Percentiles rank a stretch among this genome's conserved stretches.
Conservation (phyloP, 768 basidiomycete genomes). For the Hirschioporus abietinus region DNA sequence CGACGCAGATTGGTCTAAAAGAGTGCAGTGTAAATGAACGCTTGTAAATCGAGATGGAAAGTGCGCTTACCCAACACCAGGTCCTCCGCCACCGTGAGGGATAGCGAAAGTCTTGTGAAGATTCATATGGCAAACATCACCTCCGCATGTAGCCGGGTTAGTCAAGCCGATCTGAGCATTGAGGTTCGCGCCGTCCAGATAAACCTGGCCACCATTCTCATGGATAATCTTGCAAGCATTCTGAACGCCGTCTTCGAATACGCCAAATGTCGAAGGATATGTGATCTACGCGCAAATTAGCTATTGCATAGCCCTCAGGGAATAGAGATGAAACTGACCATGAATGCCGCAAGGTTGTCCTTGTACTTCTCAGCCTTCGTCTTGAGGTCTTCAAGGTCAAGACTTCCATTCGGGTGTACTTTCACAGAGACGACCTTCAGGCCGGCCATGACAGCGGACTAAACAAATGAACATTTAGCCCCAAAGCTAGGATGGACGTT, state of each 20-base stretch:
- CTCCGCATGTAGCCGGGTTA: slow-evolving; percentile 90
- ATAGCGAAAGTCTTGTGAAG: slow-evolving; percentile 98
- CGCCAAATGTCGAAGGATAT: slow-evolving; percentile 96
- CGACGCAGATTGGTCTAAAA: slow-evolving; percentile 83
- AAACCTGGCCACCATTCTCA: slow-evolving; percentile 93
- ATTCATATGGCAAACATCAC: slow-evolving; percentile 97
- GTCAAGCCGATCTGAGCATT: slow-evolving; percentile 93
- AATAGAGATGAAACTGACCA: slow-evolving; percentile 46
- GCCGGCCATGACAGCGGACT: slow-evolving; percentile 97
- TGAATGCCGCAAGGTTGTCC: slow-evolving; percentile 90
- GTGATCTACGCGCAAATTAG: slow-evolving; percentile 57
- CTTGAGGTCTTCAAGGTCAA: slow-evolving; percentile 82
- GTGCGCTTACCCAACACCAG: slow-evolving; percentile 76
- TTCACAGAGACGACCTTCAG: slow-evolving; percentile 96
- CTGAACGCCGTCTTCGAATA: slow-evolving; percentile 89
- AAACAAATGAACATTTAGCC: slow-evolving; percentile 2
- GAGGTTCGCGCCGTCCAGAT: slow-evolving; percentile 94
- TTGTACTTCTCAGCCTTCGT: slow-evolving; percentile 88
- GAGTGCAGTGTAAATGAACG: slow-evolving; percentile 8
- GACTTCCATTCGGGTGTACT: slow-evolving; percentile 77
- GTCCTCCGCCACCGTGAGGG: slow-evolving; percentile 96
- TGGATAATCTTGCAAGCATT: slow-evolving; percentile 93
- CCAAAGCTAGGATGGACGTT: neutral
- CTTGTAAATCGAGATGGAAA: neutral
- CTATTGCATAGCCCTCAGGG: neutral